Evolutionary conservation across 768 basidiomycete species (phyloP), one percentile per base, ranked within the genome.

Genomic region (Leccinum fibrillosum): DNA sequence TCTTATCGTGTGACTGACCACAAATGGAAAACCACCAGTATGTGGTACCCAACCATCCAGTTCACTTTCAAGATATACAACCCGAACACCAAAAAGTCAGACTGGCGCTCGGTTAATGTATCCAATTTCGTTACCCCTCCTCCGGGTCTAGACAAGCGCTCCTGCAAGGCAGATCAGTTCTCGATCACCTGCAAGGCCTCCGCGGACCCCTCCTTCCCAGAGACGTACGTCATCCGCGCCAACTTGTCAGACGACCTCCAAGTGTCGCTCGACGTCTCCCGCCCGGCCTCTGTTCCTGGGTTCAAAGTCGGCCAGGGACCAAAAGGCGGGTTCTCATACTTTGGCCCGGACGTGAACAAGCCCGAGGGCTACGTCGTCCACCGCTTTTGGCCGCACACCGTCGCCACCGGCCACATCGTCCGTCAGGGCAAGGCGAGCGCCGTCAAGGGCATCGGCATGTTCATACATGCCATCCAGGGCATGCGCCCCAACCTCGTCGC

Each of bases 401-500:
- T 74, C 30, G 82, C 80, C 17, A 77, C 78, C 25, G 95, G 95
- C 5, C 81, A 84, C 63, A 67, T 95, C 72, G 82, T 90, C 50
- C 72, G 77, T 61, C 81, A 85, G 32, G 91, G 90, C 47, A 74
- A 82, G 57, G 87, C 87, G 6, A 74, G 76, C 55, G 51, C 77
- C 8, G 74, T 84, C 55, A 71, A 81, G 32, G 90, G 89, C 47
- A 76, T 81, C 37, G 92, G 92, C 28, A 91, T 94, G 89, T 86
- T 96, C 72, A 82, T 95, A 19, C 92, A 96, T 72, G 96, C 96
- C 48, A 97, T 98, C 71, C 96, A 98, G 71, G 97, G 96, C 72
- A 96, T 99, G 93, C 84, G 94, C 8, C 94, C 96, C 51, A 91
- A 99, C 74, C 82, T 93, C 56, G 85, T 97, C 65, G 97, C 97